Base-by-base conservation (phyloP, 2,329 filamentous ascomycete genomes). In the Colletotrichum aenigma region DNA sequence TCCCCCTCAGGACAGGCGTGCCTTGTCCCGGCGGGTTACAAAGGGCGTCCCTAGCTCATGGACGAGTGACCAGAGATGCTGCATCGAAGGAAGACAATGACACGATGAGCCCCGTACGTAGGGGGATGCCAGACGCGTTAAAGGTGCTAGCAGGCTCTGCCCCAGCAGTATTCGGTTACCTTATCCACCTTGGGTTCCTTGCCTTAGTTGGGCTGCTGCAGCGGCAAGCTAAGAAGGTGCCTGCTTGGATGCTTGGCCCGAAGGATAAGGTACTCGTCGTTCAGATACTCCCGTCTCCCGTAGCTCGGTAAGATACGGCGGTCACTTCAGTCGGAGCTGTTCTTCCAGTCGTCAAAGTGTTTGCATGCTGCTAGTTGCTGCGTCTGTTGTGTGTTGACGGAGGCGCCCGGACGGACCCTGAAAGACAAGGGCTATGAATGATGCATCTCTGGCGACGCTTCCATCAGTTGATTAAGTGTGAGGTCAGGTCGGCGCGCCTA, bases 401-500 rank as follows among this genome's bases (percentile, higher is more conserved):
- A 55, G 48, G 60, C 62, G 48, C 61, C 55, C 65, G 55, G 55
- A 34, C 60, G 71, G 26, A 70, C 60, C 48, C 43, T 60, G 7
- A 30, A 65, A 32, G 48, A 32, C 55, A 36, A 36, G 30, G 48
- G 48, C 34, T 48, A 48, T n/a, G 38, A n/a, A 9, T 64, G 71
- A 73, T 70, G 71, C 71, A 73, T 12, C 52, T 66, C 30, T 24
- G 66, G 71, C 55, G 38, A 64, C 38, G 32, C 56, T 30, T 55
- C 62, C 6, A 48, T 30, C 30, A 72, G 62, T 62, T 75, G 24
- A 43, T 52, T 26, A 56, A 15, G 62, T 48, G 60, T 75, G 70
- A 75, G 70, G 70, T 75, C 70, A 73, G 58, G 70, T 36, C 55
- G 73, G 36, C 58, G 21, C 43, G 43, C 43, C 43, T 48, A 48